Evolutionary conservation across 176 grass and related monocot species (phyloP), one percentile per base, ranked within the genome.

Genomic region (Chloris gayana): DNA sequence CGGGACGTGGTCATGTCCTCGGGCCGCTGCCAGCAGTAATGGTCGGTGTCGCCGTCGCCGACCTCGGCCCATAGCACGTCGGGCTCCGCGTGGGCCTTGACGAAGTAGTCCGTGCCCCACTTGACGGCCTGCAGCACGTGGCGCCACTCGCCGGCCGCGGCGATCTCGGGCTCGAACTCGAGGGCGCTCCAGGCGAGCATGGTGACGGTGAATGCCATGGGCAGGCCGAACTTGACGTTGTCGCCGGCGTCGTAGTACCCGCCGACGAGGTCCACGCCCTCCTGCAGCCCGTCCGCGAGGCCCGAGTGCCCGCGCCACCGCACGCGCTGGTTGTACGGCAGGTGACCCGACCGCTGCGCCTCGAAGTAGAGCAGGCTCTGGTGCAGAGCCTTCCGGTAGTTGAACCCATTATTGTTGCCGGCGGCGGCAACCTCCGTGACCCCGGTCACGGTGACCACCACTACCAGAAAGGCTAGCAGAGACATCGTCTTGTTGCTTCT

Each of bases 51-150:
- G 3, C 87, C 87, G 72, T 89, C 78, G 1, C 87, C 87, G 27
- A 89, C 87, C 67, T 89, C 88, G 26, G 88, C 91, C 88, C 91
- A 94, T 15, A 91, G 64, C 73, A 84, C 85, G 73, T 80, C 15
- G 11, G 88, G 71, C 46, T 65, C 82, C n/a, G 91, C 31, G 78
- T 97, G 93, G 51, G 93, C 93, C 85, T 97, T 97, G 83, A 97
- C 67, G 83, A 97, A 97, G 86, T 93, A 97, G 87, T 97, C 93
- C 22, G 93, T 93, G 64, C 93, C 93, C 93, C 93, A 97, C 73
- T 97, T 97, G 85, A 97, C 90, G 13, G 91, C 91, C 75, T 94
- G 85, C 47, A 91, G 69, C 27, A 74, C 80, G 70, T 91, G 91
- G 33, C 87, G 59, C 79, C 84, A 78, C 79, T 88, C 88, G 10